phyloP scores from a whole-genome alignment of 1,139 yeast genomes.

The Geotrichum aggregatum region DNA sequence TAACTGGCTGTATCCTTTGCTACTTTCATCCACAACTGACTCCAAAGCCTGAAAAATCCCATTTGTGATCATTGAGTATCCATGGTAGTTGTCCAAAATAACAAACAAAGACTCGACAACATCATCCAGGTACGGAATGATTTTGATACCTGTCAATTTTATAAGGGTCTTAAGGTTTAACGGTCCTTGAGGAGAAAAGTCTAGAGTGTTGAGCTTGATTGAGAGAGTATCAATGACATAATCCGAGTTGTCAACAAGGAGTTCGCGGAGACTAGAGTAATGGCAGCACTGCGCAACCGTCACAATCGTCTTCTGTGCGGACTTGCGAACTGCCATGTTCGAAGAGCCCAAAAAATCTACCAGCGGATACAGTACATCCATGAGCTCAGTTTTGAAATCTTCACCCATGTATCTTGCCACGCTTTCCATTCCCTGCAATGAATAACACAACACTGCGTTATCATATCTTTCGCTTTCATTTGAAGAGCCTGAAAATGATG shows the following conservation, averaged over 20 bases:
- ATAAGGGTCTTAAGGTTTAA: conserved; percentile 64
- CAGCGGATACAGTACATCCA: conserved; percentile 54
- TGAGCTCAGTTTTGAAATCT: conserved; percentile 47
- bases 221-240: conserved; percentile 76
- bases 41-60: conserved; percentile 72
- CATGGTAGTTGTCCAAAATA: conserved; percentile 77
- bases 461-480: conserved; percentile 5
- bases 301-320: conserved; percentile 47
- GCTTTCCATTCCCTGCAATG: conserved; percentile 43
- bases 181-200: conserved; percentile 69
- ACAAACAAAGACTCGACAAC: conserved; percentile 69
- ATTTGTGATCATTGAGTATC: conserved; percentile 65
- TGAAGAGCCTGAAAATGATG: not conserved
- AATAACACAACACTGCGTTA: conserved; percentile 9
- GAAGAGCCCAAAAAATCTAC: conserved; percentile 53
- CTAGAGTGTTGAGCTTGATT: conserved; percentile 59
- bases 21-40: conserved; percentile 56
- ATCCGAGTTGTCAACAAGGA: conserved; percentile 69
- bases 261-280: conserved; percentile 49
- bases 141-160: conserved; percentile 61
- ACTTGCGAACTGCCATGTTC: conserved; percentile 42
- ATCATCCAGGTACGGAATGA: conserved; percentile 67
- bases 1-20: conserved; percentile 35
- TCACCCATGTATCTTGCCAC: conserved; percentile 41
- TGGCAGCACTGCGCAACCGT: conserved; percentile 54